Percentiles rank a stretch among this genome's conserved stretches.
Conservation (phyloP, 305 asterid species). For the Andrographis paniculata region DNA sequence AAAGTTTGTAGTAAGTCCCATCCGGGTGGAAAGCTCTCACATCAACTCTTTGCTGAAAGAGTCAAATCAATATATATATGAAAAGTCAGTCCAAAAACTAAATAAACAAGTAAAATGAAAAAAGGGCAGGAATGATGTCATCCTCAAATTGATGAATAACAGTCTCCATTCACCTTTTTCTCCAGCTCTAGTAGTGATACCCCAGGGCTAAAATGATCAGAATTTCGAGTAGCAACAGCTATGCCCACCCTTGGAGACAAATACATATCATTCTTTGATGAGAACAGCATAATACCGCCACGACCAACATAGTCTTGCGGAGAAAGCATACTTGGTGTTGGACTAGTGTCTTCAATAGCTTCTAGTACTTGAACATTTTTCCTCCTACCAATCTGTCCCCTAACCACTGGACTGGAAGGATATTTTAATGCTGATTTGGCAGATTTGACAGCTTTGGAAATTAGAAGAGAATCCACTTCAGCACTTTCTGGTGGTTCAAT, state of each 20-base stretch:
- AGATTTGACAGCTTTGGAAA: conserved; percentile 63
- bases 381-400: conserved; percentile 47
- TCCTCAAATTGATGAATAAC: conserved; percentile 14
- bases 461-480: conserved; percentile 49
- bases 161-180: conserved; percentile 67
- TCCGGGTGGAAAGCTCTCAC: conserved; percentile 64
- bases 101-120: too few species aligned
- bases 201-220: conserved; percentile 81
- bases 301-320: conserved; percentile 98
- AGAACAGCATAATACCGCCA: conserved; percentile 87
- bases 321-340: conserved; percentile 95
- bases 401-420: conserved; percentile 46
- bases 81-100: conserved; percentile 2
- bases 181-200: conserved; percentile 97
- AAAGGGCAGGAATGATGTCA: conserved; percentile 13
- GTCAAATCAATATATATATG: conserved; percentile 18
- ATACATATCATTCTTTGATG: conserved; percentile 82
- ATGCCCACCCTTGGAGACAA: conserved; percentile 93
- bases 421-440: conserved; percentile 54
- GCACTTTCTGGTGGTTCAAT: conserved; percentile 71
- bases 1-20: conserved; percentile 87
- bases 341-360: conserved; percentile 87
- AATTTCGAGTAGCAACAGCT: conserved; percentile 78
- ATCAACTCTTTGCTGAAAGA: conserved; percentile 91
- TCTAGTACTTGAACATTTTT: conserved; percentile 83